Evolutionary conservation across 805 yeast species (phyloP).

Genomic region (Torulaspora franciscae): DNA sequence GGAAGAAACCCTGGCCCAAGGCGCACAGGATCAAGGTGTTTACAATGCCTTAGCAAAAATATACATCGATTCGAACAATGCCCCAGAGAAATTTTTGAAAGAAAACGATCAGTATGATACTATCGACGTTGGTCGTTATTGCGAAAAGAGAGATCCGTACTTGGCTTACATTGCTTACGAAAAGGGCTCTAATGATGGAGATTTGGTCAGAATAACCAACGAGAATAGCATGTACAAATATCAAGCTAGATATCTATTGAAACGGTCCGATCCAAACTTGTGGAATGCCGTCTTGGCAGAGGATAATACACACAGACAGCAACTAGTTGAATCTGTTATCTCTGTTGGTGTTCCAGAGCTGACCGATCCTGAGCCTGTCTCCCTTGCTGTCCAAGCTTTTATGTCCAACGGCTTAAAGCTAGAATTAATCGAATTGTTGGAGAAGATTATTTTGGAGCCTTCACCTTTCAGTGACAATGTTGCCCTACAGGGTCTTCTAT

Average conservation of each 20-base stretch:
- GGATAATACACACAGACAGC: conserved; percentile 84
- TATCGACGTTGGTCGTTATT: conserved; percentile 92
- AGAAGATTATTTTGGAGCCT: conserved; percentile 93
- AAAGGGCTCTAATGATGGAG: conserved; percentile 88
- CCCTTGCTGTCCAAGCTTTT: conserved; percentile 89
- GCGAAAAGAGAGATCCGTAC: conserved; percentile 98
- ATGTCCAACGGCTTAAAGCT: conserved; percentile 92
- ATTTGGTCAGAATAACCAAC: conserved; percentile 85
- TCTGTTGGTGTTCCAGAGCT: conserved; percentile 95
- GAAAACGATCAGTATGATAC: conserved; percentile 90
- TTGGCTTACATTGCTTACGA: conserved; percentile 96
- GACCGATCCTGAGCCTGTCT: conserved; percentile 87
- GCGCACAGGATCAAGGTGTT: conserved; percentile 84
- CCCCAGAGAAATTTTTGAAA: conserved; percentile 92
- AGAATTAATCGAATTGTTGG: conserved; percentile 90
- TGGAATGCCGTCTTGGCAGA: conserved; percentile 76
- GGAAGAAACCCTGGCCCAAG: conserved; percentile 79
- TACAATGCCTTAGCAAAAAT: conserved; percentile 95
- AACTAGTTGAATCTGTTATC: conserved; percentile 86
- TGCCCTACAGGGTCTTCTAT: conserved; percentile 86
- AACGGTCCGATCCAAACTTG: conserved; percentile 77
- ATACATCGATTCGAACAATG: conserved; percentile 94
- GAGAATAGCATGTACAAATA: conserved; percentile 98
- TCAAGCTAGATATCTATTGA: conserved; percentile 92
- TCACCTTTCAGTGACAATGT: conserved; percentile 95